Evolutionary conservation across 345 rosid genomes (phyloP), one percentile per base, ranked within the genome.

Genomic region (Cardamine occulta): DNA sequence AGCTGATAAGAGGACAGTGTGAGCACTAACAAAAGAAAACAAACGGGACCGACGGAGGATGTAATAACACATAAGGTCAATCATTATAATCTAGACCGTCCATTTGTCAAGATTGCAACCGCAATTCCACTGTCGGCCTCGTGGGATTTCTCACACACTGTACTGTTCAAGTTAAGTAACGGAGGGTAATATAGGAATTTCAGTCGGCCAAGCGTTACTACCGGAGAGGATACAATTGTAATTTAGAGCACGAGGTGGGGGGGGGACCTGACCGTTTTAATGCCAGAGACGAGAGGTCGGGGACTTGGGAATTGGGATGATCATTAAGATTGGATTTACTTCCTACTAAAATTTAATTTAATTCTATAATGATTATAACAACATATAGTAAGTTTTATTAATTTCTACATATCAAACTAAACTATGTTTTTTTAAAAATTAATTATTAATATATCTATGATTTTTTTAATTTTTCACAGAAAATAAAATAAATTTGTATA

Each of bases 81-180:
- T 47, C 12, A 44, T 55, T 31, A 4, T 0, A 32, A 63, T 63
- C 72, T 15, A 0, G 7, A 63, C 80, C 76, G 80, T 77, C 55
- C 67, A 64, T 65, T 49, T 64, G 72, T 70, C 31, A 44, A 4
- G 35, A 63, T 70, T 31, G 0, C 15, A 63, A 68, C 75, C 14
- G 19, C 19, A 1, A 15, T 58, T 19, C n/a, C 29, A 14, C 11
- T 65, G 81, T 77, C 81, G 81, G 73, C 81, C 81, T 72, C 77
- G 39, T 78, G 77, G 63, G 49, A 32, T 55, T 40, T 70, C 76
- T 18, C 40, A 0, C 63, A 31, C 74, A 59, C 58, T 78, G 66
- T 66, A 65, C 74, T 53, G 64, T 62, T 18, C 11, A n/a, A 7
- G 17, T n/a, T 17, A 47, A 47, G 52, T 7, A 47, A n/a, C 10